Percentiles rank a stretch among this genome's conserved stretches.
Evolutionary conservation across 495 filamentous ascomycete genomes (phyloP).

Genomic region (Cercophora samala): DNA sequence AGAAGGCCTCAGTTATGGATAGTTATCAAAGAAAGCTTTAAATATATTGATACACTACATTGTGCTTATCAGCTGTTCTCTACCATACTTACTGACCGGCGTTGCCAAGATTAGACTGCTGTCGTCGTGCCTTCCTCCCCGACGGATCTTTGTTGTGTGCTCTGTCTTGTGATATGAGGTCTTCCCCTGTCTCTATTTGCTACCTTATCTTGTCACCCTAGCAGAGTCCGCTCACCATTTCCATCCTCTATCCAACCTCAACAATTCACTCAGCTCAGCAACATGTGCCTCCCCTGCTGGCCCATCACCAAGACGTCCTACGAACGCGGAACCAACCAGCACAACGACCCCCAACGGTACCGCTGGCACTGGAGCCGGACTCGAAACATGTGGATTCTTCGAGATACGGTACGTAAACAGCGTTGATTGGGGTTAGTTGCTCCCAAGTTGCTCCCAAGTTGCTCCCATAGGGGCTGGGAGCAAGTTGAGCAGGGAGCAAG

Average conservation of each 20-base stretch:
- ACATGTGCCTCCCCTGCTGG: conserved; percentile 46
- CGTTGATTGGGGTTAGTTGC: conserved; percentile 1
- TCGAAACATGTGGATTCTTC: conserved; percentile 25
- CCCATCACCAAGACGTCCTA: conserved; percentile 41
- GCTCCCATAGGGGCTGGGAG: neutral
- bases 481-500: neutral
- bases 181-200: neutral
- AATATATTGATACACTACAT: neutral
- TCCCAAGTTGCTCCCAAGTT: neutral
- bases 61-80: too few species aligned
- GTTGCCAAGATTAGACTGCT: neutral
- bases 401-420: conserved; percentile 19
- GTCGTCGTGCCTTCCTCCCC: neutral
- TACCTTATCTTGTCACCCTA: neutral
- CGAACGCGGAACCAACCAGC: conserved; percentile 30
- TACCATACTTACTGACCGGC: too few species aligned
- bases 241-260: neutral
- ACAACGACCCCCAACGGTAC: neutral
- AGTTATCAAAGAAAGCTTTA: too few species aligned
- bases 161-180: neutral
- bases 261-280: conserved; percentile 4
- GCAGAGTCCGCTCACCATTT: neutral
- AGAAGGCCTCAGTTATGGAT: too few species aligned
- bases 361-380: neutral
- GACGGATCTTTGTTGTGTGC: neutral